Percentiles rank a stretch among this genome's conserved stretches.
Conservation (phyloP, 345 rosid species). For the Abelmoschus esculentus region DNA sequence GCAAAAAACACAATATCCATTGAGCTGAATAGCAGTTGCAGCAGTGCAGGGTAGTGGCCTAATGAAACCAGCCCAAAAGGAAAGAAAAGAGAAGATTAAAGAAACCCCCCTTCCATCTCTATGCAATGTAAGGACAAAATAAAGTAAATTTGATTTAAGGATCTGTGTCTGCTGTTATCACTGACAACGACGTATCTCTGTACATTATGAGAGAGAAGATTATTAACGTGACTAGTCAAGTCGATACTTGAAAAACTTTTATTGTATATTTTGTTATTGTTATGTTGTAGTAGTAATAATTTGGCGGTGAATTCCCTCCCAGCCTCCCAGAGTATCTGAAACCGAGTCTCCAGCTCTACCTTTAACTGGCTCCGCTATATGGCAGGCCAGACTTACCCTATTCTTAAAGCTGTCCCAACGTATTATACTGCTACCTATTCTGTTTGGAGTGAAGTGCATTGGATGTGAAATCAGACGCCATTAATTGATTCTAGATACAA, state of each 20-base stretch:
- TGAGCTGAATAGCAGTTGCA: background rate
- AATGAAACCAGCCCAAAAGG: constrained; percentile 8
- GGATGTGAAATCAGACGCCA: too few relatives aligned
- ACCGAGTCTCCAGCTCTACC: background rate
- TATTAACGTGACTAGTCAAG: constrained; percentile 31
- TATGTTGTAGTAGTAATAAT: background rate
- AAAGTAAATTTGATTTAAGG: constrained; percentile 22
- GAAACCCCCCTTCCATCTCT: background rate
- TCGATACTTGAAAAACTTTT: constrained; percentile 20
- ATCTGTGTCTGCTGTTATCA: constrained; percentile 37
- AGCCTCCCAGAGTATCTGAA: background rate
- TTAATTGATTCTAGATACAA: too few relatives aligned
- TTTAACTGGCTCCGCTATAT: background rate
- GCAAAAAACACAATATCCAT: background rate
- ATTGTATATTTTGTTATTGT: background rate
- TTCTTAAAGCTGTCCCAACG: background rate
- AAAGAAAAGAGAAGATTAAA: too few relatives aligned
- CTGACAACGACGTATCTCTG: constrained; percentile 28
- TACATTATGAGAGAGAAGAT: constrained; percentile 9
- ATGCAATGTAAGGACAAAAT: constrained; percentile 16
- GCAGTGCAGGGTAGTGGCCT: constrained; percentile 3
- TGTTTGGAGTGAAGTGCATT: too few relatives aligned
- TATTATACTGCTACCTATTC: background rate
- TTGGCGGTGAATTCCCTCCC: background rate
- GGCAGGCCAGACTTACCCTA: background rate